These are phyloP conservation scores for Lantana camara DNA, from an alignment of 257 asterid species.

Conservation along the genomic window DNA sequence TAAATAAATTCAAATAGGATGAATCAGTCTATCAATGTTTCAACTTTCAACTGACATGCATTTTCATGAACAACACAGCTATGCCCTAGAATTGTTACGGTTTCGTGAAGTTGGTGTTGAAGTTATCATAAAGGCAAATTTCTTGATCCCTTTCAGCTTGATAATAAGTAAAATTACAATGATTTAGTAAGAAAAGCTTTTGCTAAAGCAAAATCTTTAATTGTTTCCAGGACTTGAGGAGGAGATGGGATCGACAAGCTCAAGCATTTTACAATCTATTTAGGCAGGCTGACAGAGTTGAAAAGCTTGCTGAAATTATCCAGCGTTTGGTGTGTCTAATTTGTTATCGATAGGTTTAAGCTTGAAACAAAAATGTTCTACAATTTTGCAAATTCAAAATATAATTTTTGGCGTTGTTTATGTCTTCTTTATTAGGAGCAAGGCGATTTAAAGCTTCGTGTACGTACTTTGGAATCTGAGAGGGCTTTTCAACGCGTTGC, in stretches of 20 bases:
- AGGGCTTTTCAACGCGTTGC: conserved; percentile 97
- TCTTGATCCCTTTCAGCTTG: background rate
- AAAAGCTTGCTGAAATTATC: conserved; percentile 80
- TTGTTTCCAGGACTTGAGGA: conserved; percentile 68
- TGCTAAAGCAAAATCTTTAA: conserved; percentile 2
- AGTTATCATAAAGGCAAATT: conserved; percentile 72
- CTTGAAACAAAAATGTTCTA: conserved; percentile 2
- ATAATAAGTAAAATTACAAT: background rate
- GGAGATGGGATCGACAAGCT: conserved; percentile 91
- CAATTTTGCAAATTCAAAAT: background rate
- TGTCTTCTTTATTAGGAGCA: conserved; percentile 62
- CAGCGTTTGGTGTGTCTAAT: conserved; percentile 65
- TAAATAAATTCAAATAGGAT: background rate
- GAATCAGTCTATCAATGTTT: conserved; percentile 2
- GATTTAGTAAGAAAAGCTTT: background rate
- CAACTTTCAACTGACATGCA: conserved; percentile 10
- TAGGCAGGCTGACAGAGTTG: conserved; percentile 98
- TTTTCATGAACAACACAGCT: conserved; percentile 42
- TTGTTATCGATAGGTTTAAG: no score
- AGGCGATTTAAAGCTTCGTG: conserved; percentile 97
- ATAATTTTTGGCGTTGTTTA: background rate
- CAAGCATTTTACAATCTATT: conserved; percentile 85
- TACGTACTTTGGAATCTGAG: conserved; percentile 91
- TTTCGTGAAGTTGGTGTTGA: conserved; percentile 98
- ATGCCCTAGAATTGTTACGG: conserved; percentile 86